Percentiles rank a stretch among this genome's conserved stretches.
Evolutionary conservation across 2,329 filamentous ascomycete genomes (phyloP).

Genomic region (Acarospora socialis): DNA sequence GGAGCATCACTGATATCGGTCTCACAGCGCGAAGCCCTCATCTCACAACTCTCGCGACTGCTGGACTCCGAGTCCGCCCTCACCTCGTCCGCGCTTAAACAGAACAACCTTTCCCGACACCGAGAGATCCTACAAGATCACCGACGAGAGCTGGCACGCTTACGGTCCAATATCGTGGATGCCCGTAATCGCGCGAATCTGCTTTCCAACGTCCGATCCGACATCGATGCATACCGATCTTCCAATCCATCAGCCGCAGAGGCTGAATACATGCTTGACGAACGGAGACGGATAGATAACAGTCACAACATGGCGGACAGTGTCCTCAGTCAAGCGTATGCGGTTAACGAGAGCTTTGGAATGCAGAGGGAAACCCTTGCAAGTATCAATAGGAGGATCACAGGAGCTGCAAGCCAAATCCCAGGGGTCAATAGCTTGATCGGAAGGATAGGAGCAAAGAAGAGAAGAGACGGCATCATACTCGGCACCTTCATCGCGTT

Average conservation of each 20-base stretch:
- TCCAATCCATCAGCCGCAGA: slow-evolving; percentile 71
- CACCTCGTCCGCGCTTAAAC: slow-evolving; percentile 85
- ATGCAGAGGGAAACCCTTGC: slow-evolving; percentile 76
- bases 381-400: slow-evolving; percentile 83
- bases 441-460: slow-evolving; percentile 82
- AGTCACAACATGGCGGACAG: slow-evolving; percentile 81
- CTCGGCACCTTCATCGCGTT: slow-evolving; percentile 82
- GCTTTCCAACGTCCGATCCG: slow-evolving; percentile 75
- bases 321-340: slow-evolving; percentile 89
- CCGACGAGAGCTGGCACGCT: slow-evolving; percentile 62
- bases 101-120: slow-evolving; percentile 85
- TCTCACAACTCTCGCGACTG: slow-evolving; percentile 70
- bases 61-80: slow-evolving; percentile 84
- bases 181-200: slow-evolving; percentile 80
- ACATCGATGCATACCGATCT: slow-evolving; percentile 79
- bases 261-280: slow-evolving; percentile 93
- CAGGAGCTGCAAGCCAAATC: slow-evolving; percentile 74
- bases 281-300: slow-evolving; percentile 72
- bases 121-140: slow-evolving; percentile 83
- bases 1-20: slow-evolving; percentile 9
- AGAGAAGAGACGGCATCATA: slow-evolving; percentile 87
- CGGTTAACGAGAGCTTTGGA: slow-evolving; percentile 82
- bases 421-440: slow-evolving; percentile 90
- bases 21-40: slow-evolving; percentile 60
- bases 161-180: slow-evolving; percentile 59